Conservation (phyloP, 306 rosid genomes). For the Trifolium dubium region DNA sequence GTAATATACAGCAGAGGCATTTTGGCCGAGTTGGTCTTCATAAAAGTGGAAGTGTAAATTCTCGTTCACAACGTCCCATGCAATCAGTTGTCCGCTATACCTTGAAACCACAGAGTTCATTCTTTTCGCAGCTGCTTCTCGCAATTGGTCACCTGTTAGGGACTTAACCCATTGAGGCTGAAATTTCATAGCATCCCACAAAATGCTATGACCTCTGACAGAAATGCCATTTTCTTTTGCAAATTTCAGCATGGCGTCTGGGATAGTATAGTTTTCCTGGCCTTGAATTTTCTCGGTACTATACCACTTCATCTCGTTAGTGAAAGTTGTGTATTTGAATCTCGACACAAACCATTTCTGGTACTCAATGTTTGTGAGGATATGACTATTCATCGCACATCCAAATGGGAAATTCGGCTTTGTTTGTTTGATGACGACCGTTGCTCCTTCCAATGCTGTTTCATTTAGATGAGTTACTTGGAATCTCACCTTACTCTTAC, state of each 20-base stretch:
- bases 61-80: constrained; percentile 85
- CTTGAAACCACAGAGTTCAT: constrained; percentile 66
- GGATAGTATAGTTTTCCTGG: constrained; percentile 61
- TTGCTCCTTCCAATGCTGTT: constrained; percentile 55
- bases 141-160: constrained; percentile 49
- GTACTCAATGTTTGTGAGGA: constrained; percentile 58
- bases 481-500: constrained; percentile 60
- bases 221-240: constrained; percentile 52
- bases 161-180: constrained; percentile 70
- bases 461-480: constrained; percentile 47
- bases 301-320: constrained; percentile 87
- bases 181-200: constrained; percentile 57
- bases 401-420: constrained; percentile 64
- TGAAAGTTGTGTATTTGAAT: constrained; percentile 67
- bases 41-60: constrained; percentile 67
- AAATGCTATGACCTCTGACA: constrained; percentile 71
- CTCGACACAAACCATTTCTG: constrained; percentile 68
- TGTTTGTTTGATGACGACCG: constrained; percentile 43
- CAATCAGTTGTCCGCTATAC: constrained; percentile 65
- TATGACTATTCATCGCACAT: constrained; percentile 60
- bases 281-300: constrained; percentile 62
- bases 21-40: constrained; percentile 59
- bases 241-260: constrained; percentile 70
- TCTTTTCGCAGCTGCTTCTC: constrained; percentile 52
- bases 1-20: constrained; percentile 61